These are phyloP conservation scores for Strobilomyces confusus DNA, from an alignment of 768 basidiomycete species.

Conservation along the genomic window DNA sequence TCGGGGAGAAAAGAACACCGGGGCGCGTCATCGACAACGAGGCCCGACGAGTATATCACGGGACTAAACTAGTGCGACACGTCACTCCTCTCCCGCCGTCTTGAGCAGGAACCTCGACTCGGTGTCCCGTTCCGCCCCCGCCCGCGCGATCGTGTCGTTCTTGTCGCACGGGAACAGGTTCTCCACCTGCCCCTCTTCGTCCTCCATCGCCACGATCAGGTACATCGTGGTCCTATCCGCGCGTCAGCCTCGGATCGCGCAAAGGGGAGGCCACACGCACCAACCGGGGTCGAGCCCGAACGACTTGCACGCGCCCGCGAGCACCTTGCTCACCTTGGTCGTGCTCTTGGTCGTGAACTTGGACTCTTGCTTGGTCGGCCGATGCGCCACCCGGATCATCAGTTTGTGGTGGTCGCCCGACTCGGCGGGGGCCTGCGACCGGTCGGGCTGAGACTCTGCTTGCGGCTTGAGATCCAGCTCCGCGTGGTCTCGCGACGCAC, in stretches of 20 bases:
- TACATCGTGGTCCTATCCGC: constrained; percentile 21
- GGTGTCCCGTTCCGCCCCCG: constrained; percentile 21
- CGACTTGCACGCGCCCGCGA: constrained; percentile 27
- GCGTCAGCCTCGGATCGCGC: neutral
- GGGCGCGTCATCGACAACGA: too few relatives aligned
- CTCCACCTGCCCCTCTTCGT: constrained; percentile 24
- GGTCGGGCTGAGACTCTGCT: constrained; percentile 5
- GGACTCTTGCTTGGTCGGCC: constrained; percentile 26
- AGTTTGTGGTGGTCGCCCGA: constrained; percentile 12
- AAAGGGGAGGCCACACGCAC: constrained; percentile 5
- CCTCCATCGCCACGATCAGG: constrained; percentile 23
- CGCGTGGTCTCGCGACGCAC: too few relatives aligned
- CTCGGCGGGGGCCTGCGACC: constrained; percentile 1
- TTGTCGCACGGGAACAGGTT: constrained; percentile 30
- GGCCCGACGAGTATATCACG: too few relatives aligned
- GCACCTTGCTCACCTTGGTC: constrained; percentile 30
- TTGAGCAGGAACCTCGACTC: constrained; percentile 26
- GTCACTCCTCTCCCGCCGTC: constrained; percentile 21
- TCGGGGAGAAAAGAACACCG: neutral
- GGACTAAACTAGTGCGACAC: neutral
- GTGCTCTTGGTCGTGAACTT: constrained; percentile 29
- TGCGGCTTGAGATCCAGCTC: neutral
- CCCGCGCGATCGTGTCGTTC: constrained; percentile 23
- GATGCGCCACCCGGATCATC: constrained; percentile 31
- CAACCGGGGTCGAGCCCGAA: constrained; percentile 20